phyloP scores from a whole-genome alignment of 805 yeast species.

The Metschnikowia sp. region DNA sequence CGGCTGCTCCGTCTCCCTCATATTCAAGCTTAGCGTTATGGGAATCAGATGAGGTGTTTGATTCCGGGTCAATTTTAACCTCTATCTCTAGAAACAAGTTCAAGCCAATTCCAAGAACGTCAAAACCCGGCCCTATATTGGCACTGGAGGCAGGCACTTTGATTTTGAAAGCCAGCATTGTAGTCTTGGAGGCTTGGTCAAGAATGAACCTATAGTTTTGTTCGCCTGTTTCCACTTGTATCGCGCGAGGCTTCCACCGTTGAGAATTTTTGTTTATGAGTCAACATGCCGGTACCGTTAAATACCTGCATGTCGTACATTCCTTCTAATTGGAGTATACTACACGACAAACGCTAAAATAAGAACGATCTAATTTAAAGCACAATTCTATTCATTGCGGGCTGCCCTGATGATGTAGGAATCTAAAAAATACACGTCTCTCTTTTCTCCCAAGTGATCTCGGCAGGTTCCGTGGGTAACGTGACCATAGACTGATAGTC shows the following conservation, averaged over 20 bases:
- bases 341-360: neutral
- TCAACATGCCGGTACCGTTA: no score
- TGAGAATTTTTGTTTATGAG: no score
- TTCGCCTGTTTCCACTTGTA: no score
- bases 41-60: slow-evolving; percentile 52
- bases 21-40: slow-evolving; percentile 68
- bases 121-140: slow-evolving; percentile 98
- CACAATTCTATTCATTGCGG: no score
- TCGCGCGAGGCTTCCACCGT: no score
- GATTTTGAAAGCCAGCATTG: slow-evolving; percentile 53
- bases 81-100: slow-evolving; percentile 66
- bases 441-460: slow-evolving; percentile 69
- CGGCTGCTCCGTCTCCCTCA: slow-evolving; percentile 75
- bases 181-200: neutral
- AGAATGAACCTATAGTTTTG: no score
- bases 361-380: neutral
- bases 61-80: slow-evolving; percentile 58
- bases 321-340: neutral
- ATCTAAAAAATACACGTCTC: slow-evolving; percentile 30
- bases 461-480: slow-evolving; percentile 76
- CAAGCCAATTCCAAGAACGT: slow-evolving; percentile 90
- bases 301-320: no score
- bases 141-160: slow-evolving; percentile 96
- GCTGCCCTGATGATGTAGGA: no score
- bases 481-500: slow-evolving; percentile 93